Conservation (phyloP, 108 stramenopile species). For the Fistulifera solaris region DNA sequence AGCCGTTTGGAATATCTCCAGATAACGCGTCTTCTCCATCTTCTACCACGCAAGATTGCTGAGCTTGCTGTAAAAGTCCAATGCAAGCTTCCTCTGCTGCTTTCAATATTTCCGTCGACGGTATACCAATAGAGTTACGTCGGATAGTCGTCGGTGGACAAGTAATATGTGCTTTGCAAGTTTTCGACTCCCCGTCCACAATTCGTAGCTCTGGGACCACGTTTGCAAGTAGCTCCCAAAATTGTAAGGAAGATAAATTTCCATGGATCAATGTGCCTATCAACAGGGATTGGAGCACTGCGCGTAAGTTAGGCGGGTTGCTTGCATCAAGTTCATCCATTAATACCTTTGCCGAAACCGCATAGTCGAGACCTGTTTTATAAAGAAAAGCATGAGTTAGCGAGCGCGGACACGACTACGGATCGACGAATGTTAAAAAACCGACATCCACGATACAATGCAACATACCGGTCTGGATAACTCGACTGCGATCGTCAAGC, state of each 20-base stretch:
- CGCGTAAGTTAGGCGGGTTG: background rate
- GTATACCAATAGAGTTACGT: slow-evolving; percentile 6
- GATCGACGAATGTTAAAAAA: too few relatives aligned
- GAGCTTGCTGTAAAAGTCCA: background rate
- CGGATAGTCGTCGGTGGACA: slow-evolving; percentile 43
- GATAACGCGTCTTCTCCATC: slow-evolving; percentile 12
- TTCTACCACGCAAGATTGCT: background rate
- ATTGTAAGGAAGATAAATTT: slow-evolving; percentile 34
- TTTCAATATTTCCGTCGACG: slow-evolving; percentile 6
- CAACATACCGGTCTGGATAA: slow-evolving; percentile 25
- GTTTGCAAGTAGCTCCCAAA: slow-evolving; percentile 32
- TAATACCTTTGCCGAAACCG: slow-evolving; percentile 26
- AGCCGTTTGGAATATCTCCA: slow-evolving; percentile 44
- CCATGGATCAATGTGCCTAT: slow-evolving; percentile 43
- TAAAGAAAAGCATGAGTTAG: too few relatives aligned
- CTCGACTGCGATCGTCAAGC: slow-evolving; percentile 18
- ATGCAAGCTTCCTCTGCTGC: background rate
- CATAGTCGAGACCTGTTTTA: slow-evolving; percentile 13
- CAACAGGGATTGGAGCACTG: slow-evolving; percentile 13
- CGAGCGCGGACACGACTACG: too few relatives aligned
- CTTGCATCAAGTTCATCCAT: slow-evolving; percentile 5
- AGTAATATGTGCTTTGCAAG: slow-evolving; percentile 30
- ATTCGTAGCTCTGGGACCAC: slow-evolving; percentile 16
- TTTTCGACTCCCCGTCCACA: slow-evolving; percentile 9
- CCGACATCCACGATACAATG: too few relatives aligned